These are phyloP conservation scores for Phytophthora quininea DNA, from an alignment of 352 stramenopile genomes.

Conservation along the genomic window DNA sequence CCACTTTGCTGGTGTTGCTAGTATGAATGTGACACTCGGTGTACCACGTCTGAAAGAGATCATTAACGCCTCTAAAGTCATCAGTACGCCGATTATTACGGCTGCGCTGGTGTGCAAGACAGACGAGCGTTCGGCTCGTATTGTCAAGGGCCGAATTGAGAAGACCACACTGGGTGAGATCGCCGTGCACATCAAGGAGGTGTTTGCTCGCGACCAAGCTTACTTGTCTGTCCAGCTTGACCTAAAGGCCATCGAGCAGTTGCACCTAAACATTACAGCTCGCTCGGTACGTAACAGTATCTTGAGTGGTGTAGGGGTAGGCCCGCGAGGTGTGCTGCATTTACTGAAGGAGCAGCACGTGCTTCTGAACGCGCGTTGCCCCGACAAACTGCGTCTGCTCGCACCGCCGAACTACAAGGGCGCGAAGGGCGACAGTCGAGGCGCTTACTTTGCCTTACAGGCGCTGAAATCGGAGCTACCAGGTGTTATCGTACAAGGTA, in stretches of 20 bases:
- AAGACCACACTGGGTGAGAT: conserved; percentile 98
- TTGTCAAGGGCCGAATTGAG: conserved; percentile 99
- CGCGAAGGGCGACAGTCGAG: conserved; percentile 73
- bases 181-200: conserved; percentile 97
- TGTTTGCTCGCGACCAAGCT: conserved; percentile 93
- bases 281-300: conserved; percentile 93
- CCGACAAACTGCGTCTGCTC: conserved; percentile 84
- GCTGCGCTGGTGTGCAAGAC: conserved; percentile 96
- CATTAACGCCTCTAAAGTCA: conserved; percentile 96
- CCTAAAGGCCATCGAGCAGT: conserved; percentile 94
- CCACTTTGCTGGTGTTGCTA: conserved; percentile 99
- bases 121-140: conserved; percentile 96
- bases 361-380: conserved; percentile 80
- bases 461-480: conserved; percentile 95
- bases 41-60: conserved; percentile 99
- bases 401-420: conserved; percentile 88
- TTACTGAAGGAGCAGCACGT: conserved; percentile 89
- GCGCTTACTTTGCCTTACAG: conserved; percentile 95
- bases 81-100: conserved; percentile 99
- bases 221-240: conserved; percentile 99
- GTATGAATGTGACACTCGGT: conserved; percentile 99
- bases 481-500: conserved; percentile 98
- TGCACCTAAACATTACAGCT: conserved; percentile 96
- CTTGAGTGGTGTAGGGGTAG: conserved; percentile 81
- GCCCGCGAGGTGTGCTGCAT: conserved; percentile 68